Evolutionary conservation across 2,329 filamentous ascomycete species (phyloP), one percentile per base, ranked within the genome.

Genomic region (Fusarium sp.): DNA sequence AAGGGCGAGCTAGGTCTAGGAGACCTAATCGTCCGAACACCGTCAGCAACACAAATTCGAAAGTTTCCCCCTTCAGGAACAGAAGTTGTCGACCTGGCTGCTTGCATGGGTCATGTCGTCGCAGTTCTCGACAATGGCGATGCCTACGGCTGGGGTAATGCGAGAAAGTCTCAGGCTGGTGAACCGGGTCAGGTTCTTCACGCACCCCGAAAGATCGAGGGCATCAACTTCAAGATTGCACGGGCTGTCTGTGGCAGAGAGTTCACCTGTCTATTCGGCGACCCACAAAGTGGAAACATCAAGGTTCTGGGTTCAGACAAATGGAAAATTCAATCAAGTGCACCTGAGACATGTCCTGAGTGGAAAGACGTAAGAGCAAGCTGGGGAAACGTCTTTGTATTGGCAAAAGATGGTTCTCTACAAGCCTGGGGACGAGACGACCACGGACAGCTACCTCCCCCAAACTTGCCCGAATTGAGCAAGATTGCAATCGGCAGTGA

Each of bases 91-190:
- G 86, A 91, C 60, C 76, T 98, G 26, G 83, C 90, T 3, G 91
- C 92, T 13, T 89, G 92, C 31, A 92, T 97, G 84, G 89, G 89
- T 23, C 96, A 99, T 76, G 89, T 89, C 0, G 87, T 97, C 18
- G 88, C 83, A 3, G 86, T 98, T 1, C 80, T 97, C 6, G 86
- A 86, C 42, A 91, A 92, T 75, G 95, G 94, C 1, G 85, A 92
- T 18, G 90, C 91, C 3, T 97, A 92, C 77, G 94, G 93, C 4
- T 98, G 95, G 95, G 96, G 96, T 0, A 93, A 89, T 73, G 91
- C 92, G 16, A 87, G 93, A 24, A 96, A 97, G 76, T 93, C 93
- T 0, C 95, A 99, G 77, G 81, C 97, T 2, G 94, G 94, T 2
- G 79, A 82, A 41, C 85, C 86, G 1, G 80, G 81, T 28, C 82